Evolutionary conservation across 1,284 basidiomycete species (phyloP), one percentile per base, ranked within the genome.

Genomic region (Ceratobasidium sp.): DNA sequence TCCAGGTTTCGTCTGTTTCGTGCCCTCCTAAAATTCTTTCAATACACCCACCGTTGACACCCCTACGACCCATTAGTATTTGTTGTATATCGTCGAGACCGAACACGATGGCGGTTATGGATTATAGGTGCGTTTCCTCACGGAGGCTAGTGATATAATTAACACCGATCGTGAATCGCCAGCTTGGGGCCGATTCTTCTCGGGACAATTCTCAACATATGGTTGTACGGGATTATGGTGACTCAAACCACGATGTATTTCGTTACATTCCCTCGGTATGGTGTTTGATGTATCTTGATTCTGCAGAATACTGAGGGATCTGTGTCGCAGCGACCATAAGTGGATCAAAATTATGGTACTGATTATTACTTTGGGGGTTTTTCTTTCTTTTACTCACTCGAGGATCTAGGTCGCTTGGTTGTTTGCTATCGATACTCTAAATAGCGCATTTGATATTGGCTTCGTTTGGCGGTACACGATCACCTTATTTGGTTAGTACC

Each of bases 401-500:
- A 35, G 10, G 29, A 1, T 20, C 4, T 35, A 67, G 64, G 64
- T 67, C 35, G 64, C 49, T 8, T 67, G 34, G 29, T 35, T 67
- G 13, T 67, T 67, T 27, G 3, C 55, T 10, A 49, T 67, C 27
- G 64, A 67, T 25, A 67, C 64, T 13, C n/a, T 67, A 5, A 67
- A 67, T 29, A 54, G 49, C 17, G 35, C 35, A 20, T 67, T 67
- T 40, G 64, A 67, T 40, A 54, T 67, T 10, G 64, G 64, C 17
- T n/a, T 67, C 1, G 35, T 67, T 40, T 67, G 64, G 64, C 49
- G 50, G 20, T 67, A 67, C 20, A 67, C 64, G 22, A 67, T 67
- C 15, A 67, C 64, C 15, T 54, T 67, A 25, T 67, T 67, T 35
- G 64, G 64, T 67, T 22, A 40, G 60, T 38, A 15, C 25, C 7